These are phyloP conservation scores for Citrus reticulata DNA, from an alignment of 345 rosid genomes.

Conservation along the genomic window DNA sequence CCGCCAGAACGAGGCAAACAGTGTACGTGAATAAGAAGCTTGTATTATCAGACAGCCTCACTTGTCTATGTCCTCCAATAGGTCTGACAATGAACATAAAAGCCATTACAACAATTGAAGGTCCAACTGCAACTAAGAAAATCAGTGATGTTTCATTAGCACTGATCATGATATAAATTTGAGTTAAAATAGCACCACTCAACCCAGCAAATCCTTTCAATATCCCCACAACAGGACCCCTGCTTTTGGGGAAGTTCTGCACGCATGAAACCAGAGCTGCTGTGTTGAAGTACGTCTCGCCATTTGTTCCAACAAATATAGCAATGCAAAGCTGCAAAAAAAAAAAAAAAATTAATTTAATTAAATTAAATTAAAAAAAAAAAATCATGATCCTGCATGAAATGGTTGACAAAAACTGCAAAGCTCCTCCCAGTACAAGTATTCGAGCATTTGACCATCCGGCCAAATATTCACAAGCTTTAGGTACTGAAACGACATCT, in stretches of 20 bases:
- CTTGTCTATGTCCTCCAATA: constrained; percentile 52
- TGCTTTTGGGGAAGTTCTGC: constrained; percentile 78
- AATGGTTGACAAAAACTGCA: not conserved
- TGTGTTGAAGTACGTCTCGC: constrained; percentile 88
- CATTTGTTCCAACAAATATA: constrained; percentile 79
- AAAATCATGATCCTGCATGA: not conserved
- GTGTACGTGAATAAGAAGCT: constrained; percentile 50
- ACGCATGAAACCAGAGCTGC: constrained; percentile 75
- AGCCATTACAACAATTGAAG: constrained; percentile 54
- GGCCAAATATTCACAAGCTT: not conserved
- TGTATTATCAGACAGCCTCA: constrained; percentile 43
- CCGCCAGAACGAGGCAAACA: constrained; percentile 59
- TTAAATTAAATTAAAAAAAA: no score
- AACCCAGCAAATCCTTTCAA: constrained; percentile 88
- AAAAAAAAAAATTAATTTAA: not conserved
- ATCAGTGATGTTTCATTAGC: constrained; percentile 61
- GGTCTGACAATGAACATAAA: constrained; percentile 73
- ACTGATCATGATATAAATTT: constrained; percentile 59
- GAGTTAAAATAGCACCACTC: constrained; percentile 90
- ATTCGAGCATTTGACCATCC: not conserved
- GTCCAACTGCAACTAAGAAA: constrained; percentile 72
- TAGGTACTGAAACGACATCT: not conserved
- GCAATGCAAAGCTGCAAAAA: not conserved
- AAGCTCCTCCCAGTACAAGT: not conserved
- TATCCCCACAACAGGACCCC: constrained; percentile 85